Evolutionary conservation across 1,139 yeast species (phyloP), one percentile per base, ranked within the genome.

Genomic region (Waltiozyma sp.): DNA sequence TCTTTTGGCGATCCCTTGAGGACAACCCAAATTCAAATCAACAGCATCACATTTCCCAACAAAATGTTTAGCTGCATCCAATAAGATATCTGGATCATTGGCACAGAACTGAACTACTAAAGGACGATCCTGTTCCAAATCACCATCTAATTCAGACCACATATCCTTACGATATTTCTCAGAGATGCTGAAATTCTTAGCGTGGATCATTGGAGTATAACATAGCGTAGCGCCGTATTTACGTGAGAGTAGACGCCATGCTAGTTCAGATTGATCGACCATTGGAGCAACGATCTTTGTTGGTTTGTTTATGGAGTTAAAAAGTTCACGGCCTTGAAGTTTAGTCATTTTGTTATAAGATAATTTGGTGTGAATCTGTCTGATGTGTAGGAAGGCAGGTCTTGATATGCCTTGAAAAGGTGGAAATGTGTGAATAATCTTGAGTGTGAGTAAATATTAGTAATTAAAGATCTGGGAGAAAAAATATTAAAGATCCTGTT

Each of bases 181-280:
- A 43, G 82, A 83, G 2, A 85, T 84, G 23, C 94, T 93, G 65
- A 93, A 93, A 37, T 88, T 66, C 42, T 89, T 71, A 4, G 98
- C 95, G 62, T 93, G 97, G 52, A 83, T 75, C 99, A 93, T 93
- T 2, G 99, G 98, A 0, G 98, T 86, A 56, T 89, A 93, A 56
- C 96, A 87, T 37, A 93, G 66, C 5, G 89, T 86, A 0, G 98
- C 98, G 1, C 98, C 99, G 57, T 89, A 82, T 49, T 75, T 70
- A 47, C 97, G 71, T 2, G 95, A 85, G 18, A 93, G 65, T 16
- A 87, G 73, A 53, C 99, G 73, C 97, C 98, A 93, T 1, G 96
- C 98, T 28, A 91, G 70, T 57, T 93, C 98, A 3, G 91, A 80
- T 53, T 88, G 97, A 61, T 93, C 98, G 13, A 93, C 99, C 97